Base-by-base conservation (phyloP, 2,329 filamentous ascomycete genomes). In the Juglanconis oblonga region DNA sequence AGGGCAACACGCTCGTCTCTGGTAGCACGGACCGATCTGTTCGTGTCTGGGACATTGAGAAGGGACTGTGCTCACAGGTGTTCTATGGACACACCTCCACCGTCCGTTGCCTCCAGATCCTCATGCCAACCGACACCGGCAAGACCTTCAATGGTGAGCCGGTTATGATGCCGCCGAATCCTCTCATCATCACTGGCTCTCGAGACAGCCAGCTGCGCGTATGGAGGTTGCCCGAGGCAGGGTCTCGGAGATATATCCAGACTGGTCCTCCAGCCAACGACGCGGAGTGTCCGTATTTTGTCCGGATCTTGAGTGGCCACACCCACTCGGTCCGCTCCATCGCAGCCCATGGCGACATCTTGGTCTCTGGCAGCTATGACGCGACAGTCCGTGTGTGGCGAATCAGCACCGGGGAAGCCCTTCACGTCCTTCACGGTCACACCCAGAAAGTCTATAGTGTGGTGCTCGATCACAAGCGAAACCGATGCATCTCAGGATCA, bases 11-110 rank as follows among this genome's bases (percentile, higher is more conserved):
- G 14, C 79, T 99, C 24, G 95, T 99, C 2, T 99, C 95, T 14
- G 95, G 95, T 2, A 97, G 93, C 6, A 99, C 95, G 0, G 95
- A 99, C 74, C 84, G 95, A 51, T 96, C 95, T 10, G 95, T 99
- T n/a, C 87, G 95, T n/a, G 94, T 99, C 0, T 99, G 95, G 95
- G 94, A 99, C 71, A 97, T 99, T 64, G 92, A 96, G 70, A 89
- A 89, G 68, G 95, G 93, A 0, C 85, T 90, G 50, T 97, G 94
- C 73, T 94, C 93, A 10, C 95, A 99, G 71, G 89, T 97, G 0
- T 99, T 99, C 72, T 93, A 97, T 70, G 96, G 95, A 0, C 95
- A 99, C 71, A 99, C 95, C 9, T 98, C 94, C 47, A 99, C 95
- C 13, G 95, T 99, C 3, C 88, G 95, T 64, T 99, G 95, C 71